Evolutionary conservation across 305 asterid species (phyloP).

Genomic region (Solanum hybrid): DNA sequence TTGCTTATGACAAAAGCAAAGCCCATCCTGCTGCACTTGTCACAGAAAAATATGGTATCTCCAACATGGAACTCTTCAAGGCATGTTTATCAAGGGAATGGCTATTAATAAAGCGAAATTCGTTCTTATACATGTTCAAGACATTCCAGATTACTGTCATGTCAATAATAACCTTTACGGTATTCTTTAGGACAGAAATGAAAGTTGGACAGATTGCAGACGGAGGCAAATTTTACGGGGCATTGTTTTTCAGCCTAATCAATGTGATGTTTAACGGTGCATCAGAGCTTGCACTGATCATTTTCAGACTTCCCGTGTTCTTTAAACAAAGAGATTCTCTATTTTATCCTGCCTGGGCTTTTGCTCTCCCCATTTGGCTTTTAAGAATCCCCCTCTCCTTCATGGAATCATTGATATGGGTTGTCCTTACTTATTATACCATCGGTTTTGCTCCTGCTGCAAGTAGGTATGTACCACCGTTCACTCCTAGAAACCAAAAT

Average conservation of each 20-base stretch:
- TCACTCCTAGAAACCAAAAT: background rate
- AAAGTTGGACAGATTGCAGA: constrained; percentile 44
- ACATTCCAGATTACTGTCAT: constrained; percentile 73
- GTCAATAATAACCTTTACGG: constrained; percentile 74
- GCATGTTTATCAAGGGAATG: constrained; percentile 79
- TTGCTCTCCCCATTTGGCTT: constrained; percentile 80
- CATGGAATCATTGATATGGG: constrained; percentile 79
- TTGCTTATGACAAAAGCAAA: constrained; percentile 54
- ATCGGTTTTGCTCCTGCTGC: constrained; percentile 86
- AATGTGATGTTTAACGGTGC: constrained; percentile 90
- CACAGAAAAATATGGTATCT: constrained; percentile 67
- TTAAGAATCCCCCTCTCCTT: constrained; percentile 65
- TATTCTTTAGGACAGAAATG: constrained; percentile 85
- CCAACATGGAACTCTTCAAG: constrained; percentile 67
- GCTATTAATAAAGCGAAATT: constrained; percentile 76
- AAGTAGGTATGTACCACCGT: constrained; percentile 38
- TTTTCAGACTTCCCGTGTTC: constrained; percentile 76
- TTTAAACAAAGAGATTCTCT: constrained; percentile 77
- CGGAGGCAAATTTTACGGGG: constrained; percentile 80
- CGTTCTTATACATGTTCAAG: constrained; percentile 76
- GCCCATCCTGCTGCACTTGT: constrained; percentile 90
- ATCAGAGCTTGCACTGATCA: constrained; percentile 63
- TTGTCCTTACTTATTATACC: constrained; percentile 80
- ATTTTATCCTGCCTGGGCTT: constrained; percentile 93
- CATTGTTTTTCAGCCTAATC: constrained; percentile 64